phyloP scores from a whole-genome alignment of 2,329 filamentous ascomycete genomes.

The Aspergillus neotritici region DNA sequence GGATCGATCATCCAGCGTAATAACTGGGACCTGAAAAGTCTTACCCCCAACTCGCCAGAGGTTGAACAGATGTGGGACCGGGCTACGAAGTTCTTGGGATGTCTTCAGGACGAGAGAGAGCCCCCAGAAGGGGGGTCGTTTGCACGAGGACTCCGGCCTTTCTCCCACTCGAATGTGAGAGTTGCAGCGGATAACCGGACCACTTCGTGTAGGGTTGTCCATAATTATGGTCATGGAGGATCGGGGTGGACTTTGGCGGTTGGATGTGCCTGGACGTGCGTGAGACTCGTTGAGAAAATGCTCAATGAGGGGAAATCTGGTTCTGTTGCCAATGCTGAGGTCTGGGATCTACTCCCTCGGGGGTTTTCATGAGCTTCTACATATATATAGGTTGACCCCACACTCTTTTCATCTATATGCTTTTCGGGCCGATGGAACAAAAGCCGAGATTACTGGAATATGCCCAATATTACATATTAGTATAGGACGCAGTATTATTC shows the following conservation, averaged over 20 bases:
- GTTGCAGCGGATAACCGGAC: background rate
- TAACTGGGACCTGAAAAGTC: background rate
- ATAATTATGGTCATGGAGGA: constrained; percentile 5
- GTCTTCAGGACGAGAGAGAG: background rate
- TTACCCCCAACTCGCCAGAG: background rate
- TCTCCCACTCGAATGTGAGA: background rate
- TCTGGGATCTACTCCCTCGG: no score
- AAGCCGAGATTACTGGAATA: no score
- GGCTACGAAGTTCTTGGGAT: background rate
- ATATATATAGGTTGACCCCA: no score
- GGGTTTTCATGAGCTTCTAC: no score
- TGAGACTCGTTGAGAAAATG: background rate
- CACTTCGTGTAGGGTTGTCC: background rate
- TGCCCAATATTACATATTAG: no score
- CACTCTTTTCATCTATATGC: no score
- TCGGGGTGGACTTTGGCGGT: constrained; percentile 4
- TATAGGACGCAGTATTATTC: no score
- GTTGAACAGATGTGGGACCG: constrained; percentile 1
- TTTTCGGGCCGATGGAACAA: no score
- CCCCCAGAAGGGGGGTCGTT: background rate
- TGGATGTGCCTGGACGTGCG: constrained; percentile 1
- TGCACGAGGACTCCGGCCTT: background rate
- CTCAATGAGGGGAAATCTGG: background rate
- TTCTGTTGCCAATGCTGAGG: background rate
- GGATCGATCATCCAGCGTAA: background rate